These are phyloP conservation scores for Moniliella sp. DNA, from an alignment of 1,284 basidiomycete genomes.

Conservation along the genomic window DNA sequence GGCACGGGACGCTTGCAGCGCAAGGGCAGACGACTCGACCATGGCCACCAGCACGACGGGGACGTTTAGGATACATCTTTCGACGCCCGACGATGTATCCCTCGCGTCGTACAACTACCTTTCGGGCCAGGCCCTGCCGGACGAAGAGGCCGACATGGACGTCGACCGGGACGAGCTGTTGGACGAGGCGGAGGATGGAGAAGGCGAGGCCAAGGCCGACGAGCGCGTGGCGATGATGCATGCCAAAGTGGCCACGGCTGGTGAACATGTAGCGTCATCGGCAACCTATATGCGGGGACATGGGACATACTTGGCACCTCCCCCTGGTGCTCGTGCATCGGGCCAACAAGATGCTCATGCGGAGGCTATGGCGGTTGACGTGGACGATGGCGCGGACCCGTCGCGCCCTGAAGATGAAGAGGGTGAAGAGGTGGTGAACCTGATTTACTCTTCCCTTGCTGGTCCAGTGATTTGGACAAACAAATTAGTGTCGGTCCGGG, in stretches of 20 bases:
- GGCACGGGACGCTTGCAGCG: no score
- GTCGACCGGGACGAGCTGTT: not conserved
- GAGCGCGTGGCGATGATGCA: conserved; percentile 1
- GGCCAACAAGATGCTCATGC: not conserved
- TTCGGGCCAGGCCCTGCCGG: not conserved
- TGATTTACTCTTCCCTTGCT: conserved; percentile 40
- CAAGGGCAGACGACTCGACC: no score
- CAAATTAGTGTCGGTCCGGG: conserved; percentile 72
- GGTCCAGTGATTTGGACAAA: conserved; percentile 84
- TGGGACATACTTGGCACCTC: conserved; percentile 17
- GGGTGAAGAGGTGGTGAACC: no score
- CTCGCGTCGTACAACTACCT: not conserved
- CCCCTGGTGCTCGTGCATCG: conserved; percentile 3
- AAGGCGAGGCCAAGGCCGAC: conserved; percentile 6
- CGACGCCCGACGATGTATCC: not conserved
- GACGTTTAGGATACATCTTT: no score
- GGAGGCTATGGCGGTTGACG: not conserved
- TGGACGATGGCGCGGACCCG: not conserved
- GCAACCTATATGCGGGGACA: conserved; percentile 29
- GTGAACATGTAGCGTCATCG: conserved; percentile 24
- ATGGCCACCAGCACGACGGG: no score
- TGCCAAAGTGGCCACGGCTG: conserved; percentile 15
- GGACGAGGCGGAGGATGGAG: conserved; percentile 12
- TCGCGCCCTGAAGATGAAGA: no score
- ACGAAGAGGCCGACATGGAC: not conserved